Evolutionary conservation across 495 filamentous ascomycete genomes (phyloP).

Genomic region (Rostrohypoxylon terebratum): DNA sequence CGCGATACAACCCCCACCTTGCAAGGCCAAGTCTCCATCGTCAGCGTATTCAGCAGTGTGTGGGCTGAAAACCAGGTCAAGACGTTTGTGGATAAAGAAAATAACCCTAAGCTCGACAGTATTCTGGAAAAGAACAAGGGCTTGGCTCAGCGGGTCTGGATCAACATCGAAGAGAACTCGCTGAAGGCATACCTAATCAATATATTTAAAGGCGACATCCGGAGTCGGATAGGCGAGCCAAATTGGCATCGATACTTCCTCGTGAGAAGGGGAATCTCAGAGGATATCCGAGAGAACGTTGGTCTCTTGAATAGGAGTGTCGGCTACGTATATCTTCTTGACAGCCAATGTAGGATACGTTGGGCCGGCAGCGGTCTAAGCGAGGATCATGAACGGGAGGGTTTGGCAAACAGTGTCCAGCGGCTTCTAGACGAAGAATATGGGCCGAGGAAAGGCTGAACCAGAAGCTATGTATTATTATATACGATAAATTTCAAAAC

Average conservation of each 20-base stretch:
- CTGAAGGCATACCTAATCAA: conserved; percentile 80
- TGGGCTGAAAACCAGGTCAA: conserved; percentile 88
- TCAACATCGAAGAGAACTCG: conserved; percentile 86
- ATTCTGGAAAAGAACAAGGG: conserved; percentile 60
- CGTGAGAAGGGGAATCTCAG: conserved; percentile 78
- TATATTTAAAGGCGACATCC: conserved; percentile 72
- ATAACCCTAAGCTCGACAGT: conserved; percentile 73
- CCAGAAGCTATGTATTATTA: conserved; percentile 14
- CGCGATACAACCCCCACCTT: conserved; percentile 79
- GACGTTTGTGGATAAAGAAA: conserved; percentile 71
- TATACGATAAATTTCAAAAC: conserved; percentile 26
- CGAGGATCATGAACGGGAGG: conserved; percentile 73
- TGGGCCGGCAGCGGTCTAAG: conserved; percentile 94
- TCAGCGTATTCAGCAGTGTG: conserved; percentile 79
- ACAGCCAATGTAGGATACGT: conserved; percentile 86
- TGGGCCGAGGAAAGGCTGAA: conserved; percentile 27
- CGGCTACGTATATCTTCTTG: conserved; percentile 93
- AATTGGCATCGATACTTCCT: conserved; percentile 84
- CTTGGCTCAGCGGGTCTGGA: conserved; percentile 76
- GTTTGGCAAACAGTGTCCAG: conserved; percentile 74
- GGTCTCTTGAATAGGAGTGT: conserved; percentile 89
- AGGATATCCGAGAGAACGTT: conserved; percentile 79
- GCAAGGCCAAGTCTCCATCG: conserved; percentile 76
- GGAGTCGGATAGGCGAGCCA: conserved; percentile 64
- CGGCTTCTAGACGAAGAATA: conserved; percentile 73